Percentiles rank a stretch among this genome's conserved stretches.
Evolutionary conservation across 1,139 yeast genomes (phyloP).

Genomic region (Protomyces inouyei): DNA sequence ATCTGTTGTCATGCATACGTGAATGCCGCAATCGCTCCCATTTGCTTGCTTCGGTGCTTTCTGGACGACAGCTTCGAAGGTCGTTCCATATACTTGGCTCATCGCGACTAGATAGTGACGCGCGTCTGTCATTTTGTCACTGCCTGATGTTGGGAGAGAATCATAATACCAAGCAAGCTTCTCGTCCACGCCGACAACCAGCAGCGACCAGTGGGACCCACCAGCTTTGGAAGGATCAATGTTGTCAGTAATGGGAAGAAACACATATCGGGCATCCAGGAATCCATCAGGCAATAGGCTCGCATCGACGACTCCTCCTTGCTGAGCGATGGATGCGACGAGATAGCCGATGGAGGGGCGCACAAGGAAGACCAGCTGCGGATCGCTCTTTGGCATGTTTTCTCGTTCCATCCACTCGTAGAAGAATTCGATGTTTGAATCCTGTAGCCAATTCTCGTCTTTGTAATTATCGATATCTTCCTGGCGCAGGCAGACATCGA

Average conservation of each 20-base stretch:
- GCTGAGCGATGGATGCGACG: slow-evolving; percentile 2
- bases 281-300: slow-evolving; percentile 46
- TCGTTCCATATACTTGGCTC: slow-evolving; percentile 17
- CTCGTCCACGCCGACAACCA: slow-evolving; percentile 45
- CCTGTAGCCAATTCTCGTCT: slow-evolving; percentile 50
- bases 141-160: slow-evolving; percentile 43
- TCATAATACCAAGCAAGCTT: slow-evolving; percentile 46
- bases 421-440: slow-evolving; percentile 36
- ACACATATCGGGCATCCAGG: slow-evolving; percentile 44
- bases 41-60: slow-evolving; percentile 69
- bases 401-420: slow-evolving; percentile 28
- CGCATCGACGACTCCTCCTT: slow-evolving; percentile 37
- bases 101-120: slow-evolving; percentile 16
- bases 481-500: slow-evolving; percentile 46
- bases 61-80: slow-evolving; percentile 36
- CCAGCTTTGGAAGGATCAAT: slow-evolving; percentile 49
- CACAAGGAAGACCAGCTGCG: slow-evolving; percentile 37
- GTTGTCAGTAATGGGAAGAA: slow-evolving; percentile 53
- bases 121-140: slow-evolving; percentile 38
- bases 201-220: slow-evolving; percentile 56
- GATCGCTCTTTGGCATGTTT: slow-evolving; percentile 10
- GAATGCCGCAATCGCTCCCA: slow-evolving; percentile 74
- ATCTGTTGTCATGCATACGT: slow-evolving; percentile 51
- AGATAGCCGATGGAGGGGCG: slow-evolving; percentile 45
- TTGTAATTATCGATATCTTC: slow-evolving; percentile 47